Base-by-base conservation (phyloP, 2,329 filamentous ascomycete genomes). In the Sphaerulina vaccinii region DNA sequence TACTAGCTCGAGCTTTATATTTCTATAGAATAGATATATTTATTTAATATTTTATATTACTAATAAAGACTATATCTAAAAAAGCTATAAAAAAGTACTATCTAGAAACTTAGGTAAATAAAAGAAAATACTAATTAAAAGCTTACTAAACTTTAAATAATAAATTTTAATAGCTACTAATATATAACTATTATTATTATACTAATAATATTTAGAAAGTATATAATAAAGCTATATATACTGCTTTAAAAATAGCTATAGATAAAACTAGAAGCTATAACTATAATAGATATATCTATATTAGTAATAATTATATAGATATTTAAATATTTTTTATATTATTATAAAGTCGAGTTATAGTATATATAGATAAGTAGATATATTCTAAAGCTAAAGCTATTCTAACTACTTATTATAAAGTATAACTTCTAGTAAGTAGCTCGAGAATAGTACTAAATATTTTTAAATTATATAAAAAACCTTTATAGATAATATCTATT, bases 301-400 rank as follows among this genome's bases (percentile, higher is more conserved):
- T 41, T n/a, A 41, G 38, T n/a, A 41, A 41, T n/a, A 41, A 41
- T n/a, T 22, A 22, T 24, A 24, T 41, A n/a, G 21, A 22, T 41
- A 41, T 41, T n/a, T n/a, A 41, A 24, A 24, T 13, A 24, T 41
- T 41, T 41, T 22, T 41, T n/a, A 27, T n/a, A 41, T 41, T n/a
- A 22, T 41, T 41, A n/a, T n/a, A 41, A 24, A 41, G 24, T 18
- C 38, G 38, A 24, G 11, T 41, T 41, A 4, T 41, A 9, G 38
- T 43, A 43, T 22, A 43, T 10, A 43, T 43, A 10, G 40, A 43
- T 15, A 24, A 43, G 40, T 15, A 43, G 40, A 24, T 15, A 43
- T 43, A 15, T 19, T 43, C 24, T 29, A 15, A 43, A 24, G 40
- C 40, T 22, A 43, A 24, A 23, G 40, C 40, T 43, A 15, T 24